Evolutionary conservation across 2,329 filamentous ascomycete species (phyloP).

Genomic region (Ophiostoma angusticollis): DNA sequence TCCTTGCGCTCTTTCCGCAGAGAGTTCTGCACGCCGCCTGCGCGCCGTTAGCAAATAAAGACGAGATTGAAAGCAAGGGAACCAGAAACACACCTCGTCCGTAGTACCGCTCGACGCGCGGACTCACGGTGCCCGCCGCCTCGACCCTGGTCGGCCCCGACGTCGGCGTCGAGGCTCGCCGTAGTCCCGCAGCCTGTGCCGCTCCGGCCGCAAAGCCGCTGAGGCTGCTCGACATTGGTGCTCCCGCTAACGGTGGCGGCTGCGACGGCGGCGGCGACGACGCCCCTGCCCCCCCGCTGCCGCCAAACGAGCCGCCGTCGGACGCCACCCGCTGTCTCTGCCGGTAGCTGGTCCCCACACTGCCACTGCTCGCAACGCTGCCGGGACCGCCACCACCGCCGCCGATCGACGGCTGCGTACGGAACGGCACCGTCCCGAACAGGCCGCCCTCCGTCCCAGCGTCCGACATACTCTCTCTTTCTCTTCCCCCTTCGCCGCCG

Average conservation of each 20-base stretch:
- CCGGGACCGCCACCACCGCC: neutral
- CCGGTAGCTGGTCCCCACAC: neutral
- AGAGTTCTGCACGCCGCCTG: slow-evolving; percentile 36
- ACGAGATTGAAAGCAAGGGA: neutral
- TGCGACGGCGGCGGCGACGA: slow-evolving; percentile 19
- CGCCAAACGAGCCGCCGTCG: slow-evolving; percentile 29
- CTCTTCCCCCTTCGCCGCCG: slow-evolving; percentile 14
- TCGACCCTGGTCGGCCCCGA: neutral
- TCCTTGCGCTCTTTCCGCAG: slow-evolving; percentile 38
- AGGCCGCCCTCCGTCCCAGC: slow-evolving; percentile 25
- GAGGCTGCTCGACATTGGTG: slow-evolving; percentile 23
- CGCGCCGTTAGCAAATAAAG: neutral
- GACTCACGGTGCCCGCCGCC: slow-evolving; percentile 24
- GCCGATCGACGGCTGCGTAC: slow-evolving; percentile 25
- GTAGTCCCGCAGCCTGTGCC: slow-evolving; percentile 17
- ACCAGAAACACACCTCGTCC: slow-evolving; percentile 33
- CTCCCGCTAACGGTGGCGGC: slow-evolving; percentile 5
- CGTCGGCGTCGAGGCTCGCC: slow-evolving; percentile 26
- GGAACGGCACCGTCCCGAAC: slow-evolving; percentile 24
- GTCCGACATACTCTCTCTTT: slow-evolving; percentile 15
- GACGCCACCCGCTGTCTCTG: slow-evolving; percentile 29
- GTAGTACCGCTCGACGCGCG: slow-evolving; percentile 27
- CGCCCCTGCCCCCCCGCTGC: too few relatives aligned
- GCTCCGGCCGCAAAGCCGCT: slow-evolving; percentile 13
- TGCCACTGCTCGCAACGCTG: neutral